phyloP scores from a whole-genome alignment of 306 rosid genomes.

The Chamaecrista fasciculata region DNA sequence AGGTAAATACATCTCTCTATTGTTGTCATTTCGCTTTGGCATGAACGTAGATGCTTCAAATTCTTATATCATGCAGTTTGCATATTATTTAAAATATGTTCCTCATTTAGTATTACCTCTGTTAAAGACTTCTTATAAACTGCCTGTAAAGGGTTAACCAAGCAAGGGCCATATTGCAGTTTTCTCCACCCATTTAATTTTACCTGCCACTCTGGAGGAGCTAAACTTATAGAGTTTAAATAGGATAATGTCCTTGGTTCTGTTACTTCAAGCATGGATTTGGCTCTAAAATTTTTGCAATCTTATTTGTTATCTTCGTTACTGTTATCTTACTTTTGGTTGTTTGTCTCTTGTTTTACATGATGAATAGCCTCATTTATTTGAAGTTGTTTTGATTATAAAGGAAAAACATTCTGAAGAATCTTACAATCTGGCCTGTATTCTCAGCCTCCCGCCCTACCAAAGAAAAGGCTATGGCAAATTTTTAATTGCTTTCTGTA shows the following conservation, averaged over 20 bases:
- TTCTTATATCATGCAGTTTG: neutral
- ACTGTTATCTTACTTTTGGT: neutral
- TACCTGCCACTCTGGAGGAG: neutral
- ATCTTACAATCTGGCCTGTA: constrained; percentile 67
- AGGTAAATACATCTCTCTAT: constrained; percentile 46
- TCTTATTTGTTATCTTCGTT: neutral
- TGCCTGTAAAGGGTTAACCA: neutral
- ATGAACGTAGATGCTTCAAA: neutral
- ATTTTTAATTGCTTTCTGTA: constrained; percentile 72
- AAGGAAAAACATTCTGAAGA: constrained; percentile 79
- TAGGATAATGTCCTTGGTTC: neutral
- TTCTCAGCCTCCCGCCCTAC: constrained; percentile 70
- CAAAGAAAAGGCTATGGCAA: constrained; percentile 78
- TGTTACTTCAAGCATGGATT: neutral
- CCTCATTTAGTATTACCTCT: neutral
- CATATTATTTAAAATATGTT: no score
- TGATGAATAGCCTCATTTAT: neutral
- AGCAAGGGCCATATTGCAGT: neutral
- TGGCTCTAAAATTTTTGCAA: neutral
- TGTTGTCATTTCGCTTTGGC: neutral
- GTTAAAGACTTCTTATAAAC: neutral
- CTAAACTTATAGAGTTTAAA: neutral
- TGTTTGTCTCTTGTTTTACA: neutral
- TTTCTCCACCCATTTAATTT: neutral
- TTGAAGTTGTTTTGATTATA: constrained; percentile 5